Base-by-base conservation (phyloP, 176 grass and related monocot species). In the Puccinellia tenuiflora region DNA sequence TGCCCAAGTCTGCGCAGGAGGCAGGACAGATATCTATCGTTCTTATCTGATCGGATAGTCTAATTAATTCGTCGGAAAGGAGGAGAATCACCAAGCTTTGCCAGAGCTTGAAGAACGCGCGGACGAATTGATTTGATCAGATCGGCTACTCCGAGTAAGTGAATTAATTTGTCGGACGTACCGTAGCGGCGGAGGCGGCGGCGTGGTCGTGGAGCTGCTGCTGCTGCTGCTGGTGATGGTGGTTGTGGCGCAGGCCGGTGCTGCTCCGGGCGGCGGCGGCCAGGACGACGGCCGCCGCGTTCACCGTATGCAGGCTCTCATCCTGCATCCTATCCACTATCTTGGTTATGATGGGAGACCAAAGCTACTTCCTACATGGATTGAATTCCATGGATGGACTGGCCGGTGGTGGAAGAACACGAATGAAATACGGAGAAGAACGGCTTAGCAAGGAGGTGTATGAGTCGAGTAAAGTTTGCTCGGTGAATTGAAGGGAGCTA, bases 231-330 rank as follows among this genome's bases (percentile, higher is more conserved):
- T 34, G 33, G 33, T 10, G 43, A 0, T 64, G 78, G 16, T 52
- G 81, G 43, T 21, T 15, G 31, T 0, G 75, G 22, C 10, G 28
- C 1, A 65, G 76, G 21, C 75, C 81, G 7, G 25, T 22, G 26
- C 9, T 67, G 26, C 81, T 46, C 60, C 37, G 39, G 5, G 86
- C 75, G 46, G 86, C 93, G 75, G 88, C 86, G 10, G 85, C 81
- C n/a, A 90, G 66, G 21, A 96, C 88, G 48, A 79, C 86, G 59
- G 93, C 93, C 3, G 93, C 88, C 17, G 90, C 90, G 55, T 77
- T 88, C 74, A 96, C 93, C 34, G 88, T 93, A 55, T 87, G 81
- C 50, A 73, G 35, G 75, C 81, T 87, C 40, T 75, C 74, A 20
- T 90, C 79, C 24, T 81, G 76, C 80, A 84, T 86, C 34, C 35